phyloP scores from a whole-genome alignment of 2,329 filamentous ascomycete species.

The Peltaster fructicola region DNA sequence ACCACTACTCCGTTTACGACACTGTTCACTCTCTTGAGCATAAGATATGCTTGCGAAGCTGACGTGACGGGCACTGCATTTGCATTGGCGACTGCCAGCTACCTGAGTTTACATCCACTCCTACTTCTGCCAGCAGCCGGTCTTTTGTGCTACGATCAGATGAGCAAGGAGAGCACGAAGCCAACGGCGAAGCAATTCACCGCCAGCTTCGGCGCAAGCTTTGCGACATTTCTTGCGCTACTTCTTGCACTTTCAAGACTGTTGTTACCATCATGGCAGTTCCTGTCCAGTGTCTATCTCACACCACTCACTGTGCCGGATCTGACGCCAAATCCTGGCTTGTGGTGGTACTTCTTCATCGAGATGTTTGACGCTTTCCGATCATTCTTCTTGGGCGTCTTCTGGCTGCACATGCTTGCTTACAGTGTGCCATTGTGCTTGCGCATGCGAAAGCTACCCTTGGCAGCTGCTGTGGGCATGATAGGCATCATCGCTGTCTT shows the following conservation, averaged over 20 bases:
- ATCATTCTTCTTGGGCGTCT: slow-evolving; percentile 90
- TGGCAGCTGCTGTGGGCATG: slow-evolving; percentile 71
- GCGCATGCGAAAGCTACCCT: slow-evolving; percentile 65
- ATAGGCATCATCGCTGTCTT: slow-evolving; percentile 86
- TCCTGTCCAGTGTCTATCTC: slow-evolving; percentile 76
- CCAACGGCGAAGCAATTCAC: slow-evolving; percentile 13
- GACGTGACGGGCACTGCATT: slow-evolving; percentile 59
- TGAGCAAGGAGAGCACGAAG: slow-evolving; percentile 5
- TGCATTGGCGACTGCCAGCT: slow-evolving; percentile 70
- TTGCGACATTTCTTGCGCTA: slow-evolving; percentile 37
- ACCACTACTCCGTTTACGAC: slow-evolving; percentile 81
- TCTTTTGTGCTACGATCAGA: slow-evolving; percentile 56
- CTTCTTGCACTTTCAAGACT: slow-evolving; percentile 56
- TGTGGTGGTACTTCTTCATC: slow-evolving; percentile 99
- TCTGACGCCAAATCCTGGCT: slow-evolving; percentile 79
- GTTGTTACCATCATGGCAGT: slow-evolving; percentile 71
- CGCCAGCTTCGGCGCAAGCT: slow-evolving; percentile 36
- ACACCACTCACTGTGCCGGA: slow-evolving; percentile 83
- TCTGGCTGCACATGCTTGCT: slow-evolving; percentile 85
- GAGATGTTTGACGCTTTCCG: slow-evolving; percentile 99
- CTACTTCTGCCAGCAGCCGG: slow-evolving; percentile 70
- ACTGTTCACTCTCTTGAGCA: slow-evolving; percentile 67
- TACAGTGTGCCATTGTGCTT: slow-evolving; percentile 79
- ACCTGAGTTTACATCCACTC: slow-evolving; percentile 80
- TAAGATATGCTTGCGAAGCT: slow-evolving; percentile 62